Percentiles rank a stretch among this genome's conserved stretches.
Conservation (phyloP, 257 asterid genomes). For the Mitragyna speciosa region DNA sequence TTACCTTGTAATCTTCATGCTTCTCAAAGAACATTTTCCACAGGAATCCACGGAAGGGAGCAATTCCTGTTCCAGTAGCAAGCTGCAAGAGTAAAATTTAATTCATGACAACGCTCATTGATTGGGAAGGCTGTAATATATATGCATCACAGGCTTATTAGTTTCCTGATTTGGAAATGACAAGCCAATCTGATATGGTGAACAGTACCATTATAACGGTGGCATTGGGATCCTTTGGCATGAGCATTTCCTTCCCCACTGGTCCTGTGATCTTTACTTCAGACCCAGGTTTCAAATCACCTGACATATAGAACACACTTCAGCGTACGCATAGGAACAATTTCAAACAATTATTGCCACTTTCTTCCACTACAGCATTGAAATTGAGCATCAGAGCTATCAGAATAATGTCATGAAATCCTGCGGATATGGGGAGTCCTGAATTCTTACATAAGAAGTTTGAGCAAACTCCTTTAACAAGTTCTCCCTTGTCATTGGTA, state of each 20-base stretch:
- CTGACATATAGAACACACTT: constrained; percentile 36
- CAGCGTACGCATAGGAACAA: neutral
- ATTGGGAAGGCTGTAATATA: neutral
- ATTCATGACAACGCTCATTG: constrained; percentile 21
- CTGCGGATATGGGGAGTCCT: constrained; percentile 1
- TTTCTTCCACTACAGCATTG: neutral
- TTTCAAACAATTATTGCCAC: neutral
- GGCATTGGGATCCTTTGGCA: constrained; percentile 97
- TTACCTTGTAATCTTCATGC: constrained; percentile 84
- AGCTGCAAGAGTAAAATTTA: constrained; percentile 48
- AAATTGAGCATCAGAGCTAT: neutral
- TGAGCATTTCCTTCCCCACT: constrained; percentile 96
- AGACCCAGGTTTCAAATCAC: constrained; percentile 88
- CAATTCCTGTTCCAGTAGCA: constrained; percentile 96
- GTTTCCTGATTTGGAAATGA: constrained; percentile 6
- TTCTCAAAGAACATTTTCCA: constrained; percentile 99
- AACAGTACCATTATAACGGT: constrained; percentile 64
- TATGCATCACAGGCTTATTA: neutral
- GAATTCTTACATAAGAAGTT: constrained; percentile 82
- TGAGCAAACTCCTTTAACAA: constrained; percentile 95
- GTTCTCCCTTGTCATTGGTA: constrained; percentile 84
- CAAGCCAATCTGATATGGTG: neutral
- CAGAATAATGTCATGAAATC: neutral
- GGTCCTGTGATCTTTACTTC: constrained; percentile 94
- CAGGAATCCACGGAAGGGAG: constrained; percentile 91